Conservation (phyloP, 768 basidiomycete species). For the Exidia glandulosa region DNA sequence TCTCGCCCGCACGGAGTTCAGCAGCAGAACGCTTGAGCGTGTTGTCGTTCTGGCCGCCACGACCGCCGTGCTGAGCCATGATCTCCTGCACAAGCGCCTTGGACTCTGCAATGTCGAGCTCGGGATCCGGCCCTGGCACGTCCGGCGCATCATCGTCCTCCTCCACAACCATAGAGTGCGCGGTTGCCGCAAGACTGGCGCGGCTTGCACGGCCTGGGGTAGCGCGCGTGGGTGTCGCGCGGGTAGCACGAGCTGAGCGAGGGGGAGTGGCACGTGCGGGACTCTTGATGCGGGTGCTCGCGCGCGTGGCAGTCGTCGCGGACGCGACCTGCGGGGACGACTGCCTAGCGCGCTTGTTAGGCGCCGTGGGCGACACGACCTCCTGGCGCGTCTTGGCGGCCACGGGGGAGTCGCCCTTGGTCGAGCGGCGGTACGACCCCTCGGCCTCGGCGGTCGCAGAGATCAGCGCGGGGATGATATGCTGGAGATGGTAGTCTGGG, state of each 20-base stretch:
- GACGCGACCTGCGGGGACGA: constrained; percentile 9
- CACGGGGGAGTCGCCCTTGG: constrained; percentile 25
- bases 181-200: constrained; percentile 14
- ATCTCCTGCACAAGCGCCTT: constrained; percentile 62
- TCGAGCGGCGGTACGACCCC: constrained; percentile 66
- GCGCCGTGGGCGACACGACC: constrained; percentile 21
- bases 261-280: constrained; percentile 20
- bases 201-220: constrained; percentile 8
- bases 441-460: constrained; percentile 68
- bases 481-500: constrained; percentile 48
- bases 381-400: constrained; percentile 60
- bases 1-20: constrained; percentile 8
- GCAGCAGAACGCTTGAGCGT: constrained; percentile 2
- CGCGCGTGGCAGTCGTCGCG: constrained; percentile 1
- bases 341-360: constrained; percentile 3
- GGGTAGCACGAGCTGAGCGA: constrained; percentile 27
- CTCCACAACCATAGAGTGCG: constrained; percentile 26
- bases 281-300: constrained; percentile 25
- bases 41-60: constrained; percentile 6
- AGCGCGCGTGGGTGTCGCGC: constrained; percentile 18
- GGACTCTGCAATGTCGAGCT: constrained; percentile 67
- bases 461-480: constrained; percentile 54
- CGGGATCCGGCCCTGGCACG: constrained; percentile 50
- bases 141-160: constrained; percentile 38
- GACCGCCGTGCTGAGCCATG: constrained; percentile 44